Base-by-base conservation (phyloP, 2,329 filamentous ascomycete genomes). In the Fusarium odoratissimum region DNA sequence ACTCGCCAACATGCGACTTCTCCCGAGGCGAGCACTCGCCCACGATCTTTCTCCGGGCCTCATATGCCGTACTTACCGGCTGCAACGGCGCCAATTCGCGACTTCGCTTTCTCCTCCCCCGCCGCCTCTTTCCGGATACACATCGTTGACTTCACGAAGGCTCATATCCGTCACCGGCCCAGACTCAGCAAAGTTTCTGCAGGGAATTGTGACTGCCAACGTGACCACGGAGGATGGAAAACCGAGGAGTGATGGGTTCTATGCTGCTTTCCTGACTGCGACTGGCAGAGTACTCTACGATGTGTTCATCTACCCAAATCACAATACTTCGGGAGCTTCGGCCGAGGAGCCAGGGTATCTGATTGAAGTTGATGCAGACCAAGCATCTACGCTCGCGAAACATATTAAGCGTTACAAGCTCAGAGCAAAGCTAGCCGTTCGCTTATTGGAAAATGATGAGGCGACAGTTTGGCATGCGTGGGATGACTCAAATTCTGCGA, bases 391-490 rank as follows among this genome's bases (percentile, higher is more conserved):
- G 7, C 81, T 98, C 64, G 80, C 91, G 67, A 90, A 89, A 74
- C 94, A 96, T 81, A 85, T 99, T 64, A 93, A 91, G 80, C 90
- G 93, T 68, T 97, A 97, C 82, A 97, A 95, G 81, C 86, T 99
- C 70, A 88, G 95, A 56, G 91, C 93, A 52, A 95, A 95, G 82
- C 88, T 98, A 69, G 85, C 87, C 58, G 85, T 96, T 51, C 87
- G 91, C 33, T 82, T 92, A 30, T 78, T 97, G 6, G 89, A 91
- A 7, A 84, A 87, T 3, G 90, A 86, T 19, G 92, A 96, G 78
- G 86, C 88, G 63, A 84, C 84, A 0, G 88, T 95, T 4, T 97
- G 92, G 92, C 90, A 92, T 57, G 85, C 88, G 1, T 98, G 95
- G 95, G 87, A 89, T 65, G 88, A 90, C 63, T 80, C 82, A 64